These are phyloP conservation scores for Paecilomyces sp. DNA, from an alignment of 2,329 filamentous ascomycete genomes.

Conservation along the genomic window DNA sequence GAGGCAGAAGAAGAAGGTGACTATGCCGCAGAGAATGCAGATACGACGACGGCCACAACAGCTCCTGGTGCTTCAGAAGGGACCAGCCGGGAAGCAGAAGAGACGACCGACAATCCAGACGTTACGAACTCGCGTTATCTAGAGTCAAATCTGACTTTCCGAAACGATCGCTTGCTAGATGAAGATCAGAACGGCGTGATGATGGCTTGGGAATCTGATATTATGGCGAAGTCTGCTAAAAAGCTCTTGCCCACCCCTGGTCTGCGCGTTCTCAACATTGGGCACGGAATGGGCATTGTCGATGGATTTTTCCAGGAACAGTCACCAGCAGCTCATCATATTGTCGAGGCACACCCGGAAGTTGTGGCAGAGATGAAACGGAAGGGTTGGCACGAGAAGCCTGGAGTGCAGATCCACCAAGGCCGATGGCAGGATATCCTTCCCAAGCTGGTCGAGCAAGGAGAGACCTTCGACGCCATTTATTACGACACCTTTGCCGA, in stretches of 20 bases:
- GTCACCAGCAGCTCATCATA: constrained; percentile 65
- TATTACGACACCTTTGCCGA: constrained; percentile 99
- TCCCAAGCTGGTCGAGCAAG: constrained; percentile 58
- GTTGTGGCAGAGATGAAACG: constrained; percentile 63
- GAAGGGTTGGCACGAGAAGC: constrained; percentile 60
- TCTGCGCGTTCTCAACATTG: constrained; percentile 72
- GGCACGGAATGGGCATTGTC: constrained; percentile 87
- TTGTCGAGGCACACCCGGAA: constrained; percentile 76
- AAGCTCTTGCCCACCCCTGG: constrained; percentile 56
- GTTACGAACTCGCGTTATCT: constrained; percentile 64
- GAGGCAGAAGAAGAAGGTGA: constrained; percentile 30
- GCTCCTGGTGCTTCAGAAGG: constrained; percentile 5
- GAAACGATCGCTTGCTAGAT: constrained; percentile 62
- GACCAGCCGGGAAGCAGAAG: background rate
- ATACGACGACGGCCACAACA: constrained; percentile 13
- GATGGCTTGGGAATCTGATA: constrained; percentile 88
- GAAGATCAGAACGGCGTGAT: constrained; percentile 75
- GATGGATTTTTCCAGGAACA: constrained; percentile 68
- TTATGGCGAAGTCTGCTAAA: constrained; percentile 72
- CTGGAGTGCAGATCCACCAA: constrained; percentile 54
- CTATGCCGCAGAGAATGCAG: constrained; percentile 19
- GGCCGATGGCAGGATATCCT: constrained; percentile 79
- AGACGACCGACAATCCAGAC: constrained; percentile 17
- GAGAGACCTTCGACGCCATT: constrained; percentile 73
- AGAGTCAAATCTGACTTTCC: constrained; percentile 58